Evolutionary conservation across 257 asterid genomes (phyloP), one percentile per base, ranked within the genome.

Genomic region (Lantana camara): DNA sequence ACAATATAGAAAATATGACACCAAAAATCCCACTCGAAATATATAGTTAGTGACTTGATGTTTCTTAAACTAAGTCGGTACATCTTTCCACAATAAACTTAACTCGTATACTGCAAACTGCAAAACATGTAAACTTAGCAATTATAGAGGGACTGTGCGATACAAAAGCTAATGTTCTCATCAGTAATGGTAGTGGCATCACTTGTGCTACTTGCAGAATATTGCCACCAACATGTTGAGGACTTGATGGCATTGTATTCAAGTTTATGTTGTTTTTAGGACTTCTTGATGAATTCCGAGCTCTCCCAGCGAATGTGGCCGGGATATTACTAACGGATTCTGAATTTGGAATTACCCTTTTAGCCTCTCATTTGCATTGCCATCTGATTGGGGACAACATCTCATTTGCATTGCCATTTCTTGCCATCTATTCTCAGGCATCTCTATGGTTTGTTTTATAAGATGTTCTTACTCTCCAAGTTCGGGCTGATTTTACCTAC

Each of bases 371-470:
- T 60, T 82, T 89, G 95, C 2, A 52, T 53, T 63, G 80, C 77
- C 73, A 79, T 83, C 64, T 80, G 86, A 16, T 47, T 49, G 13
- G 70, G 81, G 29, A 83, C 54, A 7, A 75, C 83, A 10, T 66
- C 63, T 68, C 50, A 73, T 59, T 77, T 69, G 68, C 96, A 85
- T 74, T 77, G 81, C 95, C 96, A 83, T 80, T 74, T 86, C 72
- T 79, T 82, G 45, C 96, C 96, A 67, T 88, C 95, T 4, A 88
- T 85, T 88, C 96, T 82, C 46, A 72, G 66, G 85, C 96, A 88
- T 69, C 96, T 77, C 66, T 41, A 60, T 19, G 22, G 57, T 35
- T 66, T 85, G 8, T 66, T 45, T 62, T 72, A 83, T 20, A 41
- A n/a, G n/a, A 23, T 42, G 3, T 35, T 35, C 54, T 66, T 62